phyloP scores from a whole-genome alignment of 2,329 filamentous ascomycete genomes.

The Paramyrothecium sp. region DNA sequence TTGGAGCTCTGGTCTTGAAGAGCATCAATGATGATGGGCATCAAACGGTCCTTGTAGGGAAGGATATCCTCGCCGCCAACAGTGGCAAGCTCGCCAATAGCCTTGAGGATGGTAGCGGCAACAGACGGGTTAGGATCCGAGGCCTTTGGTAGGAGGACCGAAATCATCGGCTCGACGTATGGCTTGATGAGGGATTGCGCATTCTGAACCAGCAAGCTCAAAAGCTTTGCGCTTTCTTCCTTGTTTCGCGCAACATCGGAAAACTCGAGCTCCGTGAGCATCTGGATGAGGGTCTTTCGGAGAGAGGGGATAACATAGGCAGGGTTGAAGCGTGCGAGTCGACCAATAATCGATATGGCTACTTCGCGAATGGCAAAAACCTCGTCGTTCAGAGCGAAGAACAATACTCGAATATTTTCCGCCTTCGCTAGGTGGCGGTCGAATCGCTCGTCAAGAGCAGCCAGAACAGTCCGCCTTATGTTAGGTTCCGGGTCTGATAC shows the following conservation, averaged over 20 bases:
- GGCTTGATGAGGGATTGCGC: conserved; percentile 92
- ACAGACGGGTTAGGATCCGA: conserved; percentile 83
- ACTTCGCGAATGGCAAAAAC: conserved; percentile 90
- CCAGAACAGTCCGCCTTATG: conserved; percentile 85
- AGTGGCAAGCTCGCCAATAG: conserved; percentile 89
- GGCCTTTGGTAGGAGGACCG: conserved; percentile 89
- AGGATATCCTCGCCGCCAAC: conserved; percentile 95
- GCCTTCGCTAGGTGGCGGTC: conserved; percentile 96
- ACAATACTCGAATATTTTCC: conserved; percentile 93
- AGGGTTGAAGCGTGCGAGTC: conserved; percentile 85
- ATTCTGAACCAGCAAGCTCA: conserved; percentile 90
- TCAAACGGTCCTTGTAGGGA: conserved; percentile 84
- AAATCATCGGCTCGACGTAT: conserved; percentile 95
- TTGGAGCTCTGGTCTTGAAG: conserved; percentile 92
- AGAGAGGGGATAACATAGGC: conserved; percentile 97
- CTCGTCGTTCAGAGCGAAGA: conserved; percentile 94
- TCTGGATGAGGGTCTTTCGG: conserved; percentile 91
- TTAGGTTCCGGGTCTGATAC: conserved; percentile 88
- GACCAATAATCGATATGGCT: conserved; percentile 93
- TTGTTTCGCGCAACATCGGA: conserved; percentile 93
- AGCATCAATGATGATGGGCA: conserved; percentile 92
- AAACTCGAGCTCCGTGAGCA: conserved; percentile 94
- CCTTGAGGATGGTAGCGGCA: conserved; percentile 90
- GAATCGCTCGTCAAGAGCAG: conserved; percentile 88
- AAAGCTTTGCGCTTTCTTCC: conserved; percentile 90